Base-by-base conservation (phyloP, 441 rosid genomes). In the Mallotus repandus region DNA sequence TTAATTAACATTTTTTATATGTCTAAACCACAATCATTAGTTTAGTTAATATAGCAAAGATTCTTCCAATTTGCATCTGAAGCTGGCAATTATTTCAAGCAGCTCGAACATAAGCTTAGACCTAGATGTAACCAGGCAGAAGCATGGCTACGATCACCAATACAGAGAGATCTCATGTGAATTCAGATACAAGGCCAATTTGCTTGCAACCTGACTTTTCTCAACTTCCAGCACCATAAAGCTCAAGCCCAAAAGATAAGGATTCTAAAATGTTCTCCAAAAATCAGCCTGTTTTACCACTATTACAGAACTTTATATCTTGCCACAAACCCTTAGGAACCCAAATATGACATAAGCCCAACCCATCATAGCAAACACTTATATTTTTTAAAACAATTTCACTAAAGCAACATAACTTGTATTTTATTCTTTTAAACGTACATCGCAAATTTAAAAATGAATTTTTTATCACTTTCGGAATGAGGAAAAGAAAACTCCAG, bases 311-410 rank as follows among this genome's bases (percentile, higher is more conserved):
- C 52, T 10, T 19, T 13, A 43, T 43, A 11, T 43, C 29, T n/a
- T 18, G 9, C 7, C 6, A 35, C 41, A 35, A 9, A 50, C 57
- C 58, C 45, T 49, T 50, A 1, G 5, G 18, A 32, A 11, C 35
- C 29, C 56, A 32, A 67, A 50, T 22, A 25, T 52, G 35, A 68
- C 11, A n/a, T 55, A 54, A 50, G 72, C 72, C 62, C 62, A 55
- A n/a, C 60, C 29, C 46, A 53, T 32, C 32, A n/a, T 18, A 35
- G 54, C 21, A 50, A 52, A 67, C 16, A 32, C 32, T 29, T 16
- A 52, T 1, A 9, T 32, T 6, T 38, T 29, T 29, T 48, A 43
- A 32, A 52, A 68, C 2, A 49, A 66, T 29, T 68, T 5, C 48
- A 50, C 22, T 32, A 50, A 67, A 68, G 48, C 46, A 68, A 10